phyloP scores from a whole-genome alignment of 1,284 basidiomycete species.

The Ceratobasidium sp. region DNA sequence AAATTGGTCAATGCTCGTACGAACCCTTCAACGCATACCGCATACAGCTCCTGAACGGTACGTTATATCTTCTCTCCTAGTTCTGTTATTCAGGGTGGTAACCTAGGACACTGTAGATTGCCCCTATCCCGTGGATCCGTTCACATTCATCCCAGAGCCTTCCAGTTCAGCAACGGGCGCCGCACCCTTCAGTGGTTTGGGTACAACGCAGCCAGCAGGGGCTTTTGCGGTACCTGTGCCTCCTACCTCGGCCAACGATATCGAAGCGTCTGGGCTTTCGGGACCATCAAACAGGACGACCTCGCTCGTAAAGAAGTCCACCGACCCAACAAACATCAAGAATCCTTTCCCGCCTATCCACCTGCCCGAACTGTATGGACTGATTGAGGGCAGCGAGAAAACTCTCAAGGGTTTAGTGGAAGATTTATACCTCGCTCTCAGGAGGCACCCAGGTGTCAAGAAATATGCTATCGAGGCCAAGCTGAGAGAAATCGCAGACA shows the following conservation, averaged over 20 bases:
- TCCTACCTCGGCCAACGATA: constrained; percentile 45
- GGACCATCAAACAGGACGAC: constrained; percentile 28
- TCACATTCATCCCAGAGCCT: constrained; percentile 71
- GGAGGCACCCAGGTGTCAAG: constrained; percentile 67
- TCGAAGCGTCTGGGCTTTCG: neutral
- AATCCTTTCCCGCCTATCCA: constrained; percentile 46
- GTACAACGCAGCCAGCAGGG: constrained; percentile 47
- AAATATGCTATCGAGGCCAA: constrained; percentile 85
- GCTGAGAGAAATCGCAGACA: constrained; percentile 75
- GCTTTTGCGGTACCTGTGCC: constrained; percentile 59
- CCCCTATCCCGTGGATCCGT: constrained; percentile 77
- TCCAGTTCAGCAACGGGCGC: constrained; percentile 52
- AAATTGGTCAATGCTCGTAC: constrained; percentile 69
- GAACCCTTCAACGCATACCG: constrained; percentile 73
- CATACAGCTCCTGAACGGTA: constrained; percentile 83
- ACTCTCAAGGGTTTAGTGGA: constrained; percentile 76
- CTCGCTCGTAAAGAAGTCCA: constrained; percentile 28
- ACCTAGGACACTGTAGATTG: constrained; percentile 63
- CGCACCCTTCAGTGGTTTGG: constrained; percentile 47
- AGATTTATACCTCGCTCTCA: constrained; percentile 73
- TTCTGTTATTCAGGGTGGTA: constrained; percentile 20
- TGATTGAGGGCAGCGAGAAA: constrained; percentile 53
- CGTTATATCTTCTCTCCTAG: constrained; percentile 49
- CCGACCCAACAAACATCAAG: constrained; percentile 40
- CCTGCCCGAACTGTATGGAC: constrained; percentile 43